Base-by-base conservation (phyloP, 495 filamentous ascomycete genomes). In the Penicillium paradoxum region DNA sequence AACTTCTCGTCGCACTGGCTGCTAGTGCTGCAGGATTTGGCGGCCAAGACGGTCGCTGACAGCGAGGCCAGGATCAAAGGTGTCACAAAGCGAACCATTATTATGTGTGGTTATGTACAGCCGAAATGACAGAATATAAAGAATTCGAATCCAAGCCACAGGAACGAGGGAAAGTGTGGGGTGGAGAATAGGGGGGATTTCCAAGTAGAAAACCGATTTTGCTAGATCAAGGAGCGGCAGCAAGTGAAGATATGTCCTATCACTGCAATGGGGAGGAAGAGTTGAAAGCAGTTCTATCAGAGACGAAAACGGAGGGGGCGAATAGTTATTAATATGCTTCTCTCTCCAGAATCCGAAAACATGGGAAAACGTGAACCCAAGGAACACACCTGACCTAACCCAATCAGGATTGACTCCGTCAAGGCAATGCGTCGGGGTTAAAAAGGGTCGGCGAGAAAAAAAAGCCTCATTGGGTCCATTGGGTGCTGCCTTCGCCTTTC, bases 1-100 rank as follows among this genome's bases (percentile, higher is more conserved):
- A 82, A 51, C 13, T 18, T 76, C 45, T 79, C 73, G 49, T 81
- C 63, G 70, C 93, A 98, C 43, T 81, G 81, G 48, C 79, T 80
- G 55, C 78, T 74, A 30, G 60, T 69, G 58, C 71, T 71, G 71
- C 87, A 89, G 19, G 67, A 70, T 14, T 69, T 62, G 17, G 62
- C 62, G 13, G 66, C 72, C 52, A 62, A 64, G 13, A 58, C 72
- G 40, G 68, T 74, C 36, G 66, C 67, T 45, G 67, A 70, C 57
- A 71, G 57, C 11, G 71, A 57, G 50, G 67, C 71, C 43, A 74
- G 41, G 51, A 68, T 45, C 24, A 73, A 49, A 11, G 70, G 45
- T 33, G 71, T 62, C 51, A 56, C 59, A 39, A 73, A 56, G 48
- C 65, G 67, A 55, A 73, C 62, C 68, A 71, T 73, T 47, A 55